Evolutionary conservation across 2,329 filamentous ascomycete species (phyloP).

Genomic region (Penicillium glabrum): DNA sequence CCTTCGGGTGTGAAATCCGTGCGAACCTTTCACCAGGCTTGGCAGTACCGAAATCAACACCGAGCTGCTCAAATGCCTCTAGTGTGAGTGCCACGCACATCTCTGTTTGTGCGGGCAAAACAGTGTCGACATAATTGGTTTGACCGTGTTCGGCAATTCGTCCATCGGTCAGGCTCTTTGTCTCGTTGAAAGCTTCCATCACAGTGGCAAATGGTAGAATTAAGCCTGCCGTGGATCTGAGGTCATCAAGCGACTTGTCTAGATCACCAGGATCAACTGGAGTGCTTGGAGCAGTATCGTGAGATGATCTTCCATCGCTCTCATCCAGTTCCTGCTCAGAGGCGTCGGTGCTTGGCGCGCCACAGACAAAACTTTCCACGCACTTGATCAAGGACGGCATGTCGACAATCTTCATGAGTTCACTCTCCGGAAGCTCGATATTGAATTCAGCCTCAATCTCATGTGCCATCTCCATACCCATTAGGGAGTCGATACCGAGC

Average conservation of each 20-base stretch:
- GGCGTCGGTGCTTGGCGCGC: slow-evolving; percentile 5
- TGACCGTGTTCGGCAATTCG: not conserved
- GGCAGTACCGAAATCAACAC: slow-evolving; percentile 20
- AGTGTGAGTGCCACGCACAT: slow-evolving; percentile 25
- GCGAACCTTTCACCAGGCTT: not conserved
- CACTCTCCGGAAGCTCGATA: slow-evolving; percentile 25
- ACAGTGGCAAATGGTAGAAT: not conserved
- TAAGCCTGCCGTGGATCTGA: not conserved
- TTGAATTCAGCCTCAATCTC: slow-evolving; percentile 45
- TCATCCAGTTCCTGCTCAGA: not conserved
- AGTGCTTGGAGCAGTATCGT: not conserved
- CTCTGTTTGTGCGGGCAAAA: slow-evolving; percentile 22
- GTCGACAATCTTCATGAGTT: slow-evolving; percentile 19
- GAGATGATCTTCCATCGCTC: not conserved
- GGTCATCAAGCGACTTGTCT: not conserved
- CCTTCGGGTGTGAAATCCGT: slow-evolving; percentile 16
- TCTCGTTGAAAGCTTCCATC: not conserved
- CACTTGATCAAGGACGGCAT: not conserved
- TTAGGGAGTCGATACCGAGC: slow-evolving; percentile 52
- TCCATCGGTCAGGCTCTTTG: not conserved
- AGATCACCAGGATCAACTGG: not conserved
- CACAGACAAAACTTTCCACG: not conserved
- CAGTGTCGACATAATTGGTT: not conserved
- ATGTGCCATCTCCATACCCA: slow-evolving; percentile 50
- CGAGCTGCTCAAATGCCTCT: slow-evolving; percentile 39